A percentile compares a stretch with the other conserved stretches of the same genome.
Conservation (phyloP, 2,329 filamentous ascomycete genomes). For the Aspergillus luchuensis region DNA sequence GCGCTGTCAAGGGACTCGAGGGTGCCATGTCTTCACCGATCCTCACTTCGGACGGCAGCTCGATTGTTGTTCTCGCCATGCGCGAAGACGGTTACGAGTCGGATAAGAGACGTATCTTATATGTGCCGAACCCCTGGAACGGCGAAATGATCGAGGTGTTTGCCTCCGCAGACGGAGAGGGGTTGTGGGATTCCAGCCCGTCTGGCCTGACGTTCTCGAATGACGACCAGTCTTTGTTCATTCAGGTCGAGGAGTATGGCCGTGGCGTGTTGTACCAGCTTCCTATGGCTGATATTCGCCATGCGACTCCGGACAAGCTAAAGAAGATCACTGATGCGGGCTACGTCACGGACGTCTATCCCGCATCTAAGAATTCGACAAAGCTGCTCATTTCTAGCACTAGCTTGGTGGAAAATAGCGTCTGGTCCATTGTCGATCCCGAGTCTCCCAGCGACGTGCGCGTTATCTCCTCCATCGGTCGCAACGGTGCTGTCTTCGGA, state of each 20-base stretch:
- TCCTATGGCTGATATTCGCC: constrained; percentile 31
- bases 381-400: constrained; percentile 47
- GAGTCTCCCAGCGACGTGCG: constrained; percentile 29
- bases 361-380: constrained; percentile 36
- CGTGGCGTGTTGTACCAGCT: constrained; percentile 48
- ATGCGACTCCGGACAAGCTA: constrained; percentile 33
- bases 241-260: constrained; percentile 47
- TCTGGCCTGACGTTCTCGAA: constrained; percentile 43
- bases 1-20: constrained; percentile 37
- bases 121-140: constrained; percentile 46
- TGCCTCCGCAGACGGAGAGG: constrained; percentile 38
- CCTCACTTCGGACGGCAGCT: constrained; percentile 47
- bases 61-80: constrained; percentile 49
- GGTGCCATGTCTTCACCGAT: constrained; percentile 51
- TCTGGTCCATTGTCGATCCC: constrained; percentile 46
- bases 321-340: constrained; percentile 45
- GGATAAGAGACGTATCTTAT: constrained; percentile 49
- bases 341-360: constrained; percentile 43
- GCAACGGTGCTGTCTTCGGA: constrained; percentile 43
- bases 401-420: constrained; percentile 48
- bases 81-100: constrained; percentile 50
- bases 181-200: constrained; percentile 48
- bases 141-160: constrained; percentile 44
- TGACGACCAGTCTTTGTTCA: constrained; percentile 45
- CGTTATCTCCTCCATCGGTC: constrained; percentile 42